phyloP scores from a whole-genome alignment of 106 monocot species.

The Platanthera guangdongensis region DNA sequence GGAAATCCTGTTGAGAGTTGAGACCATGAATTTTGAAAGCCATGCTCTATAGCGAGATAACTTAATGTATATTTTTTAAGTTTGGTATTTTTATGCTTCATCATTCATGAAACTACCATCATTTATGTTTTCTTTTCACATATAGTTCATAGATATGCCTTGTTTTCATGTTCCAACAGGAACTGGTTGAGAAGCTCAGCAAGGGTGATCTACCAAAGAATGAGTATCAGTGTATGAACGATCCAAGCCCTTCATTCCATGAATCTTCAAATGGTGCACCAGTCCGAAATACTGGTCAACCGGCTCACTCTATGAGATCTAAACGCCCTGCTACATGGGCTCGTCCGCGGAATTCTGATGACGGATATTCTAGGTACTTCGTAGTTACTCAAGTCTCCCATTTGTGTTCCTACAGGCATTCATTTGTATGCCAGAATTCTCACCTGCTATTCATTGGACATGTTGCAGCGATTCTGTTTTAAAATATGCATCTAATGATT shows the following conservation, averaged over 20 bases:
- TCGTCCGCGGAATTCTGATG: constrained; percentile 78
- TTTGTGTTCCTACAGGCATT: neutral
- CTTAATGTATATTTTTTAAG: neutral
- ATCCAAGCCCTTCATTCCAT: constrained; percentile 56
- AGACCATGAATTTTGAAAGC: too few relatives aligned
- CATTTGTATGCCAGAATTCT: neutral
- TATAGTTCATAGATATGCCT: neutral
- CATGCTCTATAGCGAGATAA: neutral
- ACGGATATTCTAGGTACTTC: constrained; percentile 86
- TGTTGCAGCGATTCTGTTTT: constrained; percentile 80
- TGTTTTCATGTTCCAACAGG: constrained; percentile 35
- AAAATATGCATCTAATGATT: constrained; percentile 84
- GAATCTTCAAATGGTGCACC: constrained; percentile 39
- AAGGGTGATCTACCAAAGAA: constrained; percentile 73
- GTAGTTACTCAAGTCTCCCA: neutral
- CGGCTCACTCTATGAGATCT: constrained; percentile 92
- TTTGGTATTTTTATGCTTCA: neutral
- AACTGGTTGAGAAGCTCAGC: constrained; percentile 82
- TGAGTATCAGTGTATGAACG: constrained; percentile 91
- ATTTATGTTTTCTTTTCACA: neutral
- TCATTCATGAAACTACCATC: neutral
- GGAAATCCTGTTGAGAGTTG: too few relatives aligned
- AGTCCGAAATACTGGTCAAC: constrained; percentile 21
- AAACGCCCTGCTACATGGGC: constrained; percentile 89
- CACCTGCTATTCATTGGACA: constrained; percentile 1